Evolutionary conservation across 495 filamentous ascomycete genomes (phyloP).

Genomic region (Xylaria venustula): DNA sequence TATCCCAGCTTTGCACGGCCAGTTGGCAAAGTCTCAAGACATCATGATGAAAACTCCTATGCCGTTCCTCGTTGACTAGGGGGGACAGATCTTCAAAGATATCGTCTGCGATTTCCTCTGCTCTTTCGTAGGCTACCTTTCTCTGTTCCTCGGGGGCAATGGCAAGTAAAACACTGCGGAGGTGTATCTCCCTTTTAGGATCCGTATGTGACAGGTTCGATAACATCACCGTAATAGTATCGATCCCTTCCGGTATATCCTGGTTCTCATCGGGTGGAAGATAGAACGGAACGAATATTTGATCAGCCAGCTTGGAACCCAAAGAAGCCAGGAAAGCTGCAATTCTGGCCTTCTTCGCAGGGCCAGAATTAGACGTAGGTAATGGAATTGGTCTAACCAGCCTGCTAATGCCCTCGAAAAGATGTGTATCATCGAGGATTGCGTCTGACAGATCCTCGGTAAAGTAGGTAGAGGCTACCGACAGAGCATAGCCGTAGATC

Average conservation of each 20-base stretch:
- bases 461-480: neutral
- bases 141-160: neutral
- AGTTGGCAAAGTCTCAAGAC: neutral
- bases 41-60: neutral
- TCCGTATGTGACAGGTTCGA: neutral
- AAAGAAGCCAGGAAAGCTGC: neutral
- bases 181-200: neutral
- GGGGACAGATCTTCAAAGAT: neutral
- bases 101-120: neutral
- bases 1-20: constrained; percentile 3
- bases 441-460: neutral
- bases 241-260: neutral
- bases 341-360: constrained; percentile 2
- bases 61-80: neutral
- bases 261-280: neutral
- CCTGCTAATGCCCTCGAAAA: neutral
- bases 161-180: constrained; percentile 5
- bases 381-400: neutral
- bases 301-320: neutral
- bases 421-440: neutral
- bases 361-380: neutral
- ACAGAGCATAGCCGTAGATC: constrained; percentile 4
- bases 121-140: neutral
- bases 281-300: constrained; percentile 3
- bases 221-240: neutral